Evolutionary conservation across 1,139 yeast genomes (phyloP).

Genomic region (Petasospora rhodanensis): DNA sequence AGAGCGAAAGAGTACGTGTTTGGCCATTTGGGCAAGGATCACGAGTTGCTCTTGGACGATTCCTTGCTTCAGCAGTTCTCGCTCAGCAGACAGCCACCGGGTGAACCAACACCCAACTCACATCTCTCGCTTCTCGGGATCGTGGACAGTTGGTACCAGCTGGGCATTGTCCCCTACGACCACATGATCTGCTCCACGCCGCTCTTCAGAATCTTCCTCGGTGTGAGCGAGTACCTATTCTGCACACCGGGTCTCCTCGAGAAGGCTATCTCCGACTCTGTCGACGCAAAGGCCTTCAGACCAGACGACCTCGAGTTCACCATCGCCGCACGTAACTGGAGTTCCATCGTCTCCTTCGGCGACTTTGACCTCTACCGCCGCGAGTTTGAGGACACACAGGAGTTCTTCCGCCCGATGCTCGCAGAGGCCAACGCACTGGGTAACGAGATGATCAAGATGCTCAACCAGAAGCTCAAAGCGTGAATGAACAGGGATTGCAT

Average conservation of each 20-base stretch:
- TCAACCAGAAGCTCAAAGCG: constrained; percentile 11
- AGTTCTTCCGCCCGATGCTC: constrained; percentile 79
- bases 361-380: constrained; percentile 67
- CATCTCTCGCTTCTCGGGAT: constrained; percentile 85
- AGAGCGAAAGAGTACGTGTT: constrained; percentile 75
- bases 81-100: constrained; percentile 67
- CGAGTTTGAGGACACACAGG: constrained; percentile 74
- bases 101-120: constrained; percentile 69
- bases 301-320: constrained; percentile 85
- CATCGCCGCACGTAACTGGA: constrained; percentile 81
- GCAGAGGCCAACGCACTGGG: constrained; percentile 87
- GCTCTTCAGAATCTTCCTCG: constrained; percentile 81
- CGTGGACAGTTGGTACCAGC: constrained; percentile 87
- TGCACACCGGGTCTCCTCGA: constrained; percentile 80
- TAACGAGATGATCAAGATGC: constrained; percentile 91
- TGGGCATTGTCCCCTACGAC: constrained; percentile 87
- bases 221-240: constrained; percentile 89
- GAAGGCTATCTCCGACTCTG: constrained; percentile 69
- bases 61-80: constrained; percentile 76
- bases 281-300: constrained; percentile 63
- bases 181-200: constrained; percentile 98
- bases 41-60: constrained; percentile 71
- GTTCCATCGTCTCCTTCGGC: constrained; percentile 72
- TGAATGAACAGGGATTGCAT: background rate
- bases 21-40: constrained; percentile 50